Conservation (phyloP, 2,329 filamentous ascomycete genomes). For the Colletotrichum incanum region DNA sequence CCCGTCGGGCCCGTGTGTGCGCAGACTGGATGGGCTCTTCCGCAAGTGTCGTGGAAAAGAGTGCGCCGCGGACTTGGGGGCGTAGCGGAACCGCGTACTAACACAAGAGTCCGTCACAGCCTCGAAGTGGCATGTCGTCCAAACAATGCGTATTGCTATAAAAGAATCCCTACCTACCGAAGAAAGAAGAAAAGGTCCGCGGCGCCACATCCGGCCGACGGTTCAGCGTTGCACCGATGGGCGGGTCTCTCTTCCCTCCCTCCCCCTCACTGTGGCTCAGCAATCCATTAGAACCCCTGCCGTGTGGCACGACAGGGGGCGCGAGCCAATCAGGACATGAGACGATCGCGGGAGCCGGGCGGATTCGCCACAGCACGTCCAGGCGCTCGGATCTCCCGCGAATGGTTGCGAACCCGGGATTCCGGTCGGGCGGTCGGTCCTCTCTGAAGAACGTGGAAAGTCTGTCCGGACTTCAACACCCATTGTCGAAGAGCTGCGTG, state of each 20-base stretch:
- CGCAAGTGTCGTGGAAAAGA: not conserved
- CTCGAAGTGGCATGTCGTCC: slow-evolving; percentile 25
- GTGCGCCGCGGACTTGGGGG: not conserved
- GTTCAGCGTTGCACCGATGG: not conserved
- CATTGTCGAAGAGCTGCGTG: not conserved
- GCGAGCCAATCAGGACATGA: not conserved
- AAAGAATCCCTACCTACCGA: no score
- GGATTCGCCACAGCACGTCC: not conserved
- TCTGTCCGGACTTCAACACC: slow-evolving; percentile 21
- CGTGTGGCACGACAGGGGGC: not conserved
- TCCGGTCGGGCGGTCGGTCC: not conserved
- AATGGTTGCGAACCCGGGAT: slow-evolving; percentile 1
- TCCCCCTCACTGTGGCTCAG: not conserved
- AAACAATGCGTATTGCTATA: not conserved
- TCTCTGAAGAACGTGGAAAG: slow-evolving; percentile 8
- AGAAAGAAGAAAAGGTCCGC: not conserved
- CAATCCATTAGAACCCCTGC: not conserved
- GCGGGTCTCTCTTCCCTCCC: not conserved
- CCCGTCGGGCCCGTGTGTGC: not conserved
- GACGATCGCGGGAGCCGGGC: not conserved
- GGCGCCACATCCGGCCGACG: slow-evolving; percentile 18
- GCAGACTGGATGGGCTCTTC: not conserved
- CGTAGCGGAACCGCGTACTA: not conserved
- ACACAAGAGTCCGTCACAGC: not conserved
- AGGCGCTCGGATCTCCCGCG: slow-evolving; percentile 13